Percentiles rank a stretch among this genome's conserved stretches.
phyloP scores from a whole-genome alignment of 2,329 filamentous ascomycete species.

The Sporothrix euskadiensis region DNA sequence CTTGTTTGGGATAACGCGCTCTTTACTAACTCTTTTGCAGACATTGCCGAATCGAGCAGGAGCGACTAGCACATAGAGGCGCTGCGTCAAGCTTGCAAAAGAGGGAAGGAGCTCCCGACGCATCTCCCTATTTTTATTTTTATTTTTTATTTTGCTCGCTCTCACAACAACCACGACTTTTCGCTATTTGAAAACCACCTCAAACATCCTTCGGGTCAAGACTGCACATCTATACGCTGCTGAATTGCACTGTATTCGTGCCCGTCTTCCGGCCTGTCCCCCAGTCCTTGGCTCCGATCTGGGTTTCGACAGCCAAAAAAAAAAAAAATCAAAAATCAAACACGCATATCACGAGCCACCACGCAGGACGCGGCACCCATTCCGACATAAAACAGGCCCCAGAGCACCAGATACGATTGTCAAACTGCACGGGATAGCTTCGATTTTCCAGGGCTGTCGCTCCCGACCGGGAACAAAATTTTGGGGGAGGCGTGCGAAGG shows the following conservation, averaged over 20 bases:
- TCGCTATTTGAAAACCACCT: neutral
- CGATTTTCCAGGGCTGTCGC: neutral
- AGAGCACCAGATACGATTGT: neutral
- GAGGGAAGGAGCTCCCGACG: constrained; percentile 19
- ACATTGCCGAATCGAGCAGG: constrained; percentile 17
- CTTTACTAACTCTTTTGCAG: constrained; percentile 13
- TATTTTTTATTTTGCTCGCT: neutral
- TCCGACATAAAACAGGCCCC: neutral
- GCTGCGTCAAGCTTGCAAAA: constrained; percentile 14
- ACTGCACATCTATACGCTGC: neutral
- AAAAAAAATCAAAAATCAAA: constrained; percentile 14
- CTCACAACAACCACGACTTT: neutral
- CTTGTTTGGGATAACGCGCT: constrained; percentile 15
- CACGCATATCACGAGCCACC: constrained; percentile 3
- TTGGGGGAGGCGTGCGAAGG: constrained; percentile 20
- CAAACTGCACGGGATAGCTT: neutral
- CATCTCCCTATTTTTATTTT: constrained; percentile 12
- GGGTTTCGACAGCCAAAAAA: neutral
- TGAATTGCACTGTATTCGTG: neutral
- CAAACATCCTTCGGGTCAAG: neutral
- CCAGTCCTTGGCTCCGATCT: neutral
- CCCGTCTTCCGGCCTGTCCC: neutral
- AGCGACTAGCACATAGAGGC: neutral
- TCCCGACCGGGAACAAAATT: too few relatives aligned
- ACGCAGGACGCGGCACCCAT: neutral